These are phyloP conservation scores for Gymnopilus junonius DNA, from an alignment of 768 basidiomycete species.

Conservation along the genomic window DNA sequence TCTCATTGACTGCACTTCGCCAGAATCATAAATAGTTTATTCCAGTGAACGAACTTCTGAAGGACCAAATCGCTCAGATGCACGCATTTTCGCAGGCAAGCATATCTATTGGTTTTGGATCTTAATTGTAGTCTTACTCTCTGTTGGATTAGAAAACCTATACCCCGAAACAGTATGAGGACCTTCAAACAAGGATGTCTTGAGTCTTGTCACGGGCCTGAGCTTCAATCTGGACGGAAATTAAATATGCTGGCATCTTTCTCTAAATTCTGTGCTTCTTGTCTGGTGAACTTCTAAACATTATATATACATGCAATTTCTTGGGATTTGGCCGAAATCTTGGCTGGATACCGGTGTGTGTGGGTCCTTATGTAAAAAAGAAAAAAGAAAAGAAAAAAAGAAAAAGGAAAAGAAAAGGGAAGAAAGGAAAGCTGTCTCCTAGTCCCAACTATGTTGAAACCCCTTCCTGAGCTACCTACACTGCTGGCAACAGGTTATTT, in stretches of 20 bases:
- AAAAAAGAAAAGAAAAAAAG: too few species aligned
- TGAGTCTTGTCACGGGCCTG: neutral
- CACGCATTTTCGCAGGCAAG: constrained; percentile 89
- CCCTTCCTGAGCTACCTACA: too few species aligned
- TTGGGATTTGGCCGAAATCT: neutral
- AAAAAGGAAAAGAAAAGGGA: too few species aligned
- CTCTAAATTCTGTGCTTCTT: neutral
- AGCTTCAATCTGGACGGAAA: neutral
- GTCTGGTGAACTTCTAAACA: neutral
- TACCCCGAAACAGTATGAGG: constrained; percentile 29
- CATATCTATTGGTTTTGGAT: neutral
- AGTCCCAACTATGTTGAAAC: too few species aligned
- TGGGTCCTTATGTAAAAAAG: too few species aligned
- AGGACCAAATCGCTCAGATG: constrained; percentile 75
- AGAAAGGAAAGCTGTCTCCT: too few species aligned
- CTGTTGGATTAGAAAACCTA: constrained; percentile 15
- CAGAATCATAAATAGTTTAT: constrained; percentile 4
- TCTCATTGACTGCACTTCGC: neutral
- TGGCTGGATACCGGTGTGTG: neutral
- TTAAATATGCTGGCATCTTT: neutral
- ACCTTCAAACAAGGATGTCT: constrained; percentile 17
- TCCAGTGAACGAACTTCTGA: constrained; percentile 78
- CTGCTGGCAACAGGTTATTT: too few species aligned
- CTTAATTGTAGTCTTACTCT: neutral
- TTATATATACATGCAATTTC: neutral